Conservation (phyloP, 352 stramenopile genomes). For the Phytophthora fragariaefolia region DNA sequence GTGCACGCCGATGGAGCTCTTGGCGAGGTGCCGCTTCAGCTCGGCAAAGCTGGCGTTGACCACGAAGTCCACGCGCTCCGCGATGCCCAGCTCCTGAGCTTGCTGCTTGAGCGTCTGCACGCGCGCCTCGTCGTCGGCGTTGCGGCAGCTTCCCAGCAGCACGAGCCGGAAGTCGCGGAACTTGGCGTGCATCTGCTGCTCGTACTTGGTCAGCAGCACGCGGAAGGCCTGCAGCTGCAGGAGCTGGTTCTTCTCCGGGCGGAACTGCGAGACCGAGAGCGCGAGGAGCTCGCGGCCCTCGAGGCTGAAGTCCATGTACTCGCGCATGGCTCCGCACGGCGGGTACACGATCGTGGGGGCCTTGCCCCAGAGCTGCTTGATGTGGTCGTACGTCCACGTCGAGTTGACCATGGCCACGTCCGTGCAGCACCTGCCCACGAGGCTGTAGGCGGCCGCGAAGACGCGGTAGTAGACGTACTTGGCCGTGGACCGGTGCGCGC, state of each 20-base stretch:
- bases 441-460: constrained; percentile 94
- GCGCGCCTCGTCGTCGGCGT: constrained; percentile 91
- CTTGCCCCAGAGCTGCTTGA: constrained; percentile 93
- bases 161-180: constrained; percentile 91
- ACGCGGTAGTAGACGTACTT: constrained; percentile 97
- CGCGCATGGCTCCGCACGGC: constrained; percentile 92
- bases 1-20: constrained; percentile 95
- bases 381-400: constrained; percentile 97
- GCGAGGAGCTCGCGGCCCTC: constrained; percentile 76
- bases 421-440: constrained; percentile 84
- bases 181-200: constrained; percentile 45
- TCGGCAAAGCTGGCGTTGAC: constrained; percentile 95
- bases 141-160: constrained; percentile 96
- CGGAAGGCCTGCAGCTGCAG: constrained; percentile 94
- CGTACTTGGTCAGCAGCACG: constrained; percentile 63
- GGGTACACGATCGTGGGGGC: constrained; percentile 92
- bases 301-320: constrained; percentile 76
- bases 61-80: constrained; percentile 91
- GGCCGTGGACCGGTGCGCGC: constrained; percentile 74
- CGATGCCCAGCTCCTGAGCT: constrained; percentile 77
- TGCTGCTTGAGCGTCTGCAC: constrained; percentile 90
- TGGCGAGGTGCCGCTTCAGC: constrained; percentile 89
- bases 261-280: constrained; percentile 98
- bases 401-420: constrained; percentile 98
- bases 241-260: constrained; percentile 98